Conservation (phyloP, 2,329 filamentous ascomycete species). For the Curvularia spicifera region DNA sequence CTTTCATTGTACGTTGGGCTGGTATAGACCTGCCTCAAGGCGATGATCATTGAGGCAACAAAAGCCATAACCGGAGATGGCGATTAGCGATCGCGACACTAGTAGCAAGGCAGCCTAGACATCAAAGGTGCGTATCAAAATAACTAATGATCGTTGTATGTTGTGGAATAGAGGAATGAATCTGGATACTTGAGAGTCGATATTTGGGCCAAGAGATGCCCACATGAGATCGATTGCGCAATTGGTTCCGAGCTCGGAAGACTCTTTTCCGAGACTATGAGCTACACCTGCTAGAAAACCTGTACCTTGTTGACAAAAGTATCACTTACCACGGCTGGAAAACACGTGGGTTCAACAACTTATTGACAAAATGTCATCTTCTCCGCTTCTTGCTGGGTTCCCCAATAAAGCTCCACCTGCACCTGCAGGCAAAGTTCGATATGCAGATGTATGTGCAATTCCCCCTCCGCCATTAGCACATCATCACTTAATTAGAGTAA, state of each 20-base stretch:
- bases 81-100: too few species aligned
- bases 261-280: not conserved
- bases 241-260: not conserved
- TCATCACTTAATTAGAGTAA: not conserved
- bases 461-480: not conserved
- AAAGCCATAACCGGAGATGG: too few species aligned
- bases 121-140: too few species aligned
- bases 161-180: too few species aligned
- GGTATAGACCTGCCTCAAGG: too few species aligned
- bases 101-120: too few species aligned
- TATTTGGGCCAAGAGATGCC: not conserved
- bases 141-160: too few species aligned
- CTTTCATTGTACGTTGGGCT: too few species aligned
- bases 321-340: not conserved
- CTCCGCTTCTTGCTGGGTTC: not conserved
- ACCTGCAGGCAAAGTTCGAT: not conserved
- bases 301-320: not conserved
- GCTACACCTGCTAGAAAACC: not conserved
- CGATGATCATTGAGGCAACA: too few species aligned
- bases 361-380: not conserved
- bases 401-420: not conserved
- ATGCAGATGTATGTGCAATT: slow-evolving; percentile 9
- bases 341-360: not conserved
- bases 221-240: not conserved
- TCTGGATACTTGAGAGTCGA: not conserved